Conservation (phyloP, 257 asterid genomes). For the Rehmannia glutinosa region DNA sequence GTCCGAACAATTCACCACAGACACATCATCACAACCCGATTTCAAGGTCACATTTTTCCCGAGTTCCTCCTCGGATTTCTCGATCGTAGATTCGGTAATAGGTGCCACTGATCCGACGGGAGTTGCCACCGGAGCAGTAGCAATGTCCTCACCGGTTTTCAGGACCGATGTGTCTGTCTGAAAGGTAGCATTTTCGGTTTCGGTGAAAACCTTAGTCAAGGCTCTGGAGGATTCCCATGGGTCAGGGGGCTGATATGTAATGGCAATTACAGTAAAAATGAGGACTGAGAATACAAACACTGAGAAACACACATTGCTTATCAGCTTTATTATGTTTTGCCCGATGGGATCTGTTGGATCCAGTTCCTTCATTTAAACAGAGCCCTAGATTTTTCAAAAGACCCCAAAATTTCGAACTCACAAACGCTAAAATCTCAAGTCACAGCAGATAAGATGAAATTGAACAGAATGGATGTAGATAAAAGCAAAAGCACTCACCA, state of each 20-base stretch:
- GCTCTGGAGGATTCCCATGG: slow-evolving; percentile 99
- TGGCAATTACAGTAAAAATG: slow-evolving; percentile 77
- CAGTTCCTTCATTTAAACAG: slow-evolving; percentile 61
- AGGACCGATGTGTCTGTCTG: slow-evolving; percentile 70
- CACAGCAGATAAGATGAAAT: neutral
- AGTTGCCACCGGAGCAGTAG: slow-evolving; percentile 36
- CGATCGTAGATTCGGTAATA: slow-evolving; percentile 59
- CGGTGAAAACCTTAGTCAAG: slow-evolving; percentile 71
- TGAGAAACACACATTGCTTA: slow-evolving; percentile 94
- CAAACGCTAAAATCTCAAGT: neutral
- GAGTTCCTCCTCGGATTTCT: slow-evolving; percentile 49
- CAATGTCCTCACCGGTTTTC: slow-evolving; percentile 93
- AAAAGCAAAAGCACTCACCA: no score
- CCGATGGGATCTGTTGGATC: slow-evolving; percentile 78
- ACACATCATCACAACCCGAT: slow-evolving; percentile 62
- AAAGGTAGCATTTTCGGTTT: slow-evolving; percentile 82
- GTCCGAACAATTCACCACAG: slow-evolving; percentile 71
- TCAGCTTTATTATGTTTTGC: slow-evolving; percentile 69
- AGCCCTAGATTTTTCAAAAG: neutral
- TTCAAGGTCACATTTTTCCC: slow-evolving; percentile 35
- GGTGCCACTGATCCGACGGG: slow-evolving; percentile 36
- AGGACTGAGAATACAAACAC: slow-evolving; percentile 90
- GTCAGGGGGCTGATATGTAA: slow-evolving; percentile 98
- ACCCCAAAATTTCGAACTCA: neutral
- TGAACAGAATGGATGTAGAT: no score